Base-by-base conservation (phyloP, 352 stramenopile genomes). In the Phytophthora sp. region DNA sequence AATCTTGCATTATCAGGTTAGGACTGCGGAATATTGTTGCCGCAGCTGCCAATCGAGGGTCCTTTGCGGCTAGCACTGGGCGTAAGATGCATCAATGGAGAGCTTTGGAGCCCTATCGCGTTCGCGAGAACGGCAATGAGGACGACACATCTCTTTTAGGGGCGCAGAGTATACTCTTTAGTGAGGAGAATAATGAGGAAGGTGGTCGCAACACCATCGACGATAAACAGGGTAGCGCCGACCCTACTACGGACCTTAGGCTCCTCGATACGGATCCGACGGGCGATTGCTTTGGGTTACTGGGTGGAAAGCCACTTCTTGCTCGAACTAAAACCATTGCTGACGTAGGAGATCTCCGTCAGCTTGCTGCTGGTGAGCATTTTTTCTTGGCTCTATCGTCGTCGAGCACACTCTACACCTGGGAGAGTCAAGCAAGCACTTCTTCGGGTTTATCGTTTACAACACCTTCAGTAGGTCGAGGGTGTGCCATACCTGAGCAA, bases 221-320 rank as follows among this genome's bases (percentile, higher is more conserved):
- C n/a, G 37, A 43, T 21, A n/a, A 21, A 18, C 34, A 18, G 15
- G 34, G n/a, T n/a, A n/a, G n/a, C n/a, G n/a, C n/a, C n/a, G 37
- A 43, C n/a, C 8, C 5, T 43, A 10, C 17, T n/a, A n/a, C n/a
- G n/a, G n/a, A n/a, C n/a, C n/a, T 52, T n/a, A 24, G 59, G 54
- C 35, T 67, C 38, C 20, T 77, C 2, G 54, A 80, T 6, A 42
- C 53, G 10, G 57, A 79, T 23, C 55, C 74, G 5, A 56, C 71
- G 43, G 80, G 77, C 13, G 77, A 88, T 50, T 86, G 69, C 45
- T 84, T 89, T 39, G 76, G 77, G 1, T 55, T 88, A 5, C 57
- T 85, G 2, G 68, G 73, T 10, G 73, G 70, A 5, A 77, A 51
- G 11, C 77, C 72, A 13, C 52, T 89, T 32, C 49, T 87, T 20